Evolutionary conservation across 2,329 filamentous ascomycete species (phyloP), one percentile per base, ranked within the genome.

Genomic region (Colletotrichum eleusines): DNA sequence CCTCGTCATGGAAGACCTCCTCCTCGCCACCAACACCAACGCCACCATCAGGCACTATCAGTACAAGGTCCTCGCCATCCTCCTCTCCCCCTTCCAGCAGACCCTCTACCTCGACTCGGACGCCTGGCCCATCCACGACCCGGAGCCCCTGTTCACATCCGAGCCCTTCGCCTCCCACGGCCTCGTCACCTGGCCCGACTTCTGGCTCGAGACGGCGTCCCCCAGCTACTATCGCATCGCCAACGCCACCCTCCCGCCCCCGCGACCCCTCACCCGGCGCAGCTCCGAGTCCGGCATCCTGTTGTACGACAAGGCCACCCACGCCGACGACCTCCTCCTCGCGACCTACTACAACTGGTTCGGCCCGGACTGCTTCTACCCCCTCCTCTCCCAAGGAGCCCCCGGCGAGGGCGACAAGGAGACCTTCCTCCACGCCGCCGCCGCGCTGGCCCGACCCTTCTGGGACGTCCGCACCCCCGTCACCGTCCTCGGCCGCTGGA

Each of bases 81-180:
- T 90, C 3, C 86, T 89, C 72, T 89, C 88, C 1, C 85, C 86
- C 5, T 90, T 89, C 73, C 85, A 89, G 75, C 83, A 89, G 63
- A 82, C 88, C 14, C 80, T 90, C 23, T 89, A 88, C 77, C 84
- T 90, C 75, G 88, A 90, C 74, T 85, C 86, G 66, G 87, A 89
- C 74, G 83, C 82, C 71, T 88, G 89, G 74, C 86, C 87, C 5
- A 69, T 81, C 40, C 72, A 73, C 66, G 78, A 77, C 60, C 79
- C 80, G 0, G 77, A 81, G 16, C 71, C 77, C 5, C 77, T 90
- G 18, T 86, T 90, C 73, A 77, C 82, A n/a, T 78, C 81, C 1
- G 83, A 87, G 46, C 86, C 86, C 0, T 90, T 86, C 76, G 80
- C 74, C 7, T 84, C 84, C 2, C 82, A 81, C 1, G 88, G 88